Percentiles rank a stretch among this genome's conserved stretches.
These are phyloP conservation scores for Coleophoma eucalyptorum DNA, from an alignment of 2,329 filamentous ascomycete genomes.

Conservation along the genomic window DNA sequence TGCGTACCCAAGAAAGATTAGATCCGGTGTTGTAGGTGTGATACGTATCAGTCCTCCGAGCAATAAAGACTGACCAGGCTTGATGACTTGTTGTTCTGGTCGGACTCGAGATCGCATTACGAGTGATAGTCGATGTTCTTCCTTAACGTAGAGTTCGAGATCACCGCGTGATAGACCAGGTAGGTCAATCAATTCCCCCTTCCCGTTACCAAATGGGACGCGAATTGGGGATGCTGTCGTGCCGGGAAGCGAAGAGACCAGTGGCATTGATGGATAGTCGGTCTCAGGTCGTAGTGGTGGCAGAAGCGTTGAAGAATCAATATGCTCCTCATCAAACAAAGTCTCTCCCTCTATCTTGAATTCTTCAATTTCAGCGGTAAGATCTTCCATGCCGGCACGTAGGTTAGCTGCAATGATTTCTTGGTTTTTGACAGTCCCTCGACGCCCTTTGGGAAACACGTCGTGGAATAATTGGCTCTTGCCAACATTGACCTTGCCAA, in stretches of 20 bases:
- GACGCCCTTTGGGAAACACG: slow-evolving; percentile 75
- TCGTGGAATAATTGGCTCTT: slow-evolving; percentile 90
- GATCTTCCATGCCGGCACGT: neutral
- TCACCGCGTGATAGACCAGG: slow-evolving; percentile 77
- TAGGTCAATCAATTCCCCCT: slow-evolving; percentile 89
- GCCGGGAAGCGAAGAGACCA: slow-evolving; percentile 82
- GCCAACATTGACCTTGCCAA: slow-evolving; percentile 97
- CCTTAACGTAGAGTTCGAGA: slow-evolving; percentile 66
- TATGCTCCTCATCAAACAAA: slow-evolving; percentile 7
- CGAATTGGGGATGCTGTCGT: slow-evolving; percentile 95
- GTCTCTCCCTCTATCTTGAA: slow-evolving; percentile 7
- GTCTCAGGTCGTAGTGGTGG: slow-evolving; percentile 72
- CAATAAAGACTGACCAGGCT: slow-evolving; percentile 74
- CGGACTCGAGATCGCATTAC: slow-evolving; percentile 76
- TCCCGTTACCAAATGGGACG: slow-evolving; percentile 80
- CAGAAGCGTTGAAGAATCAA: slow-evolving; percentile 49
- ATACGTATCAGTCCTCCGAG: slow-evolving; percentile 85
- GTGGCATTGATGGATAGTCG: slow-evolving; percentile 77
- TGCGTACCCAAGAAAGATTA: slow-evolving; percentile 74
- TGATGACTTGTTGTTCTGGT: slow-evolving; percentile 70
- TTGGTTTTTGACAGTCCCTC: slow-evolving; percentile 8
- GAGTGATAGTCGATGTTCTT: slow-evolving; percentile 61
- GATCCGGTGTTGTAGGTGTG: slow-evolving; percentile 64
- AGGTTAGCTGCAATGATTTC: neutral
- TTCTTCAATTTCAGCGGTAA: neutral